Base-by-base conservation (phyloP, 441 rosid genomes). In the Erodium moschatum region DNA sequence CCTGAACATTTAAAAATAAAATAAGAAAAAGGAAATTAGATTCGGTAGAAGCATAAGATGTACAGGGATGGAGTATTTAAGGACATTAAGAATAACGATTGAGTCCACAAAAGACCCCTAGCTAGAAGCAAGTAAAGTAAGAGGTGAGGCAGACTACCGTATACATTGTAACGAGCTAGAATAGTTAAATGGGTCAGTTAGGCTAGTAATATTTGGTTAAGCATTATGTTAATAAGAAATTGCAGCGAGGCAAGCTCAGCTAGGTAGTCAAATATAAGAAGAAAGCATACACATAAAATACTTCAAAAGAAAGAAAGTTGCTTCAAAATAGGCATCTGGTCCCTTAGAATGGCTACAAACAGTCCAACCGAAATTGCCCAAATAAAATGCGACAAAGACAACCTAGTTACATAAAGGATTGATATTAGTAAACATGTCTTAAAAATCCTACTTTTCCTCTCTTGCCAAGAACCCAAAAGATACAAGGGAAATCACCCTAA, bases 1-100 rank as follows among this genome's bases (percentile, higher is more conserved):
- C 97, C 97, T 91, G 84, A 52, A 71, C 29, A 13, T 42, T 42
- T 7, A 31, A 61, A 42, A 72, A 46, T 1, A 69, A 61, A 69
- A 66, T 52, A 6, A 4, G 9, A 65, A 6, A 46, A 46, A 9
- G 31, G n/a, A 19, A 58, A 20, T 19, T 21, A 58, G 31, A 58
- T 19, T 58, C 20, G 24, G 63, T 20, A 15, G 35, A 15, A 64
- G 19, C 67, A n/a, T 27, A 33, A 27, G 18, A 64, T 29, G 18
- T 29, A 64, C 67, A 6, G 6, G 16, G 33, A 27, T 64, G 33
- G 9, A 64, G 10, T 10, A 64, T 10, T 20, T 19, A 7, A 10
- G 19, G 16, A 9, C 15, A 13, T 5, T 8, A 52, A 52, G 20
- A 1, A 52, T 13, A 52, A 16, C 20, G 4, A 56, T 2, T 35